Conservation (phyloP, 805 yeast genomes). For the Gaillardinia entomophila region DNA sequence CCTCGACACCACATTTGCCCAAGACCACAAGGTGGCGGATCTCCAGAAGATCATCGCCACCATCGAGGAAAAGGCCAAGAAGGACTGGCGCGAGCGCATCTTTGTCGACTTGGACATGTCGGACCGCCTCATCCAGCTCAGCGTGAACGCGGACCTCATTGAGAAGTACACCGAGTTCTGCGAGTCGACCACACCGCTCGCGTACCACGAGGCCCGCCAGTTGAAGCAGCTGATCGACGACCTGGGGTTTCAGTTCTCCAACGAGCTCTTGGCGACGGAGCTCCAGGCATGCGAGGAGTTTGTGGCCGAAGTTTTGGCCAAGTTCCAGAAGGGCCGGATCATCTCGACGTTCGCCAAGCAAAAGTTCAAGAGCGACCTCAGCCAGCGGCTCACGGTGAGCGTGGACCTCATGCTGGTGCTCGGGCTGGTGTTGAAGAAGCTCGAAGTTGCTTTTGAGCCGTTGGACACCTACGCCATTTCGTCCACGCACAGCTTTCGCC, state of each 20-base stretch:
- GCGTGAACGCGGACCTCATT: constrained; percentile 14
- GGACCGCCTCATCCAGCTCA: constrained; percentile 17
- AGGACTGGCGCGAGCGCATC: constrained; percentile 16
- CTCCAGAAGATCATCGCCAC: constrained; percentile 18
- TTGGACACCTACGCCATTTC: constrained; percentile 21
- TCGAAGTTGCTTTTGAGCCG: constrained; percentile 19
- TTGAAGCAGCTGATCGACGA: constrained; percentile 15
- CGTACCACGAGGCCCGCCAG: constrained; percentile 17
- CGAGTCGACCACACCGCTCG: too few relatives aligned
- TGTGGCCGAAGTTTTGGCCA: constrained; percentile 11
- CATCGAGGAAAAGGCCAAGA: constrained; percentile 18
- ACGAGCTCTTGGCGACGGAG: constrained; percentile 6
- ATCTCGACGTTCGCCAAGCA: constrained; percentile 13
- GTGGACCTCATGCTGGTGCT: constrained; percentile 13
- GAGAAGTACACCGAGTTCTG: constrained; percentile 7
- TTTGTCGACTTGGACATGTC: constrained; percentile 18
- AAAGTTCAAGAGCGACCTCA: constrained; percentile 8
- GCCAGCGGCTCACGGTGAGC: constrained; percentile 13
- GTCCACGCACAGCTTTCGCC: constrained; percentile 15
- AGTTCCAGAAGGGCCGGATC: constrained; percentile 8
- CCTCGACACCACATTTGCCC: constrained; percentile 12
- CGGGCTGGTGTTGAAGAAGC: constrained; percentile 13
- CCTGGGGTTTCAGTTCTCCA: constrained; percentile 14
- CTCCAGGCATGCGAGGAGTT: constrained; percentile 17
- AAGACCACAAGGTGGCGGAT: constrained; percentile 15